Base-by-base conservation (phyloP, 176 grass and related monocot species). In the Poa pratensis region DNA sequence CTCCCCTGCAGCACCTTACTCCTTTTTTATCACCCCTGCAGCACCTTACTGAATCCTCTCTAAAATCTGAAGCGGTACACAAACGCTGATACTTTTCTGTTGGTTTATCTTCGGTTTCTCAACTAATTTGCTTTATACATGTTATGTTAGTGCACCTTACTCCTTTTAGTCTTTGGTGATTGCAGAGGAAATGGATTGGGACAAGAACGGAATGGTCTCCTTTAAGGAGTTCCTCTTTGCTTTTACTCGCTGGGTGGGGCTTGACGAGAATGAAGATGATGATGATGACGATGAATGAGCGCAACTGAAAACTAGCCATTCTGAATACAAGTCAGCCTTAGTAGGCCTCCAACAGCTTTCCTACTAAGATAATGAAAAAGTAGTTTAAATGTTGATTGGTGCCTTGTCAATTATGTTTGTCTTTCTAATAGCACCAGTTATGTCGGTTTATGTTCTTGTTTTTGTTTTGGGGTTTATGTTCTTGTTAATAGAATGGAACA, bases 181-280 rank as follows among this genome's bases (percentile, higher is more conserved):
- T 64, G 52, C 87, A 99, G 96, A 96, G 86, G 96, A 99, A 80
- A 99, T 99, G 94, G 96, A 99, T 46, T 99, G 96, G 96, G 94
- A 99, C 82, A 99, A 91, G 85, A 99, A 99, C 19, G 96, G 96
- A 49, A 96, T 84, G 12, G 96, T 99, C 82, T 92, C 88, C n/a
- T 99, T 99, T 73, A 99, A 99, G 71, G 96, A 99, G 69, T 99
- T 99, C 79, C 93, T 99, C 20, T 99, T 99, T 6, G 94, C 94
- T 60, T 99, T 96, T 81, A 99, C 96, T 73, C 91, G 81, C 55
- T 99, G 94, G 96, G 96, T 99, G 48, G 96, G 96, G 8, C 86
- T 99, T 4, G 88, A 94, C 58, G 92, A 99, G 8, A 85, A 84
- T 23, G 96, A 97, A 39, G 92, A 96, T 3, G 93, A 94, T 1